Evolutionary conservation across 2,329 filamentous ascomycete genomes (phyloP), one percentile per base, ranked within the genome.

Genomic region (Metarhizium humberi): DNA sequence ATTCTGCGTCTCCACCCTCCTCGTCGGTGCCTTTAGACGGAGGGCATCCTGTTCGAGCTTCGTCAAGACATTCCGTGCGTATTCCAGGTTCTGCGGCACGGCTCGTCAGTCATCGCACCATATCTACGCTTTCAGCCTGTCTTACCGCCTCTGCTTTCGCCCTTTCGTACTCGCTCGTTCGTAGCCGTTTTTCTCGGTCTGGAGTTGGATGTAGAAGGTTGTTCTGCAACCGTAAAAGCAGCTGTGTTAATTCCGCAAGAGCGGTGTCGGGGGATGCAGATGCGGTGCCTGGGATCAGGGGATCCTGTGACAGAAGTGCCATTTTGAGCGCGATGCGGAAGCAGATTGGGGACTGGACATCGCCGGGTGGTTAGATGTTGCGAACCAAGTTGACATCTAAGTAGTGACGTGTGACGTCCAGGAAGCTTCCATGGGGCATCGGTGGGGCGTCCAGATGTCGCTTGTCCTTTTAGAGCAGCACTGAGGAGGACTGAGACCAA

Each of bases 21-120:
- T 80, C 5, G 76, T 68, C 55, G 79, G 78, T 36, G 79, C 72
- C 66, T 85, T 85, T 59, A 84, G 71, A n/a, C 70, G 73, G 14
- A 81, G 70, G 6, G 82, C 78, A 61, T 87, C 82, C 62, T 89
- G 86, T 67, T 91, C 88, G 46, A 90, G 78, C 57, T 79, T 84
- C 20, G 86, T 79, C 55, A 92, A 80, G 34, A 88, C 77, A 0
- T 77, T 78, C 45, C 84, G 82, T 20, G 88, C 88, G 66, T 88
- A 82, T 61, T 87, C 81, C 58, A 92, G 75, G 63, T 90, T 92
- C 82, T 88, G 45, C 14, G 59, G 16, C 14, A 14, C 14, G 36
- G 18, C 16, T 7, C 8, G 16, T 32, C 32, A 47, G 43, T 53
- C 42, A 5, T 20, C 11, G 42, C 42, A 11, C 20, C 40, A 34